Conservation (phyloP, 2,329 filamentous ascomycete genomes). For the Diaporthe amygdali region DNA sequence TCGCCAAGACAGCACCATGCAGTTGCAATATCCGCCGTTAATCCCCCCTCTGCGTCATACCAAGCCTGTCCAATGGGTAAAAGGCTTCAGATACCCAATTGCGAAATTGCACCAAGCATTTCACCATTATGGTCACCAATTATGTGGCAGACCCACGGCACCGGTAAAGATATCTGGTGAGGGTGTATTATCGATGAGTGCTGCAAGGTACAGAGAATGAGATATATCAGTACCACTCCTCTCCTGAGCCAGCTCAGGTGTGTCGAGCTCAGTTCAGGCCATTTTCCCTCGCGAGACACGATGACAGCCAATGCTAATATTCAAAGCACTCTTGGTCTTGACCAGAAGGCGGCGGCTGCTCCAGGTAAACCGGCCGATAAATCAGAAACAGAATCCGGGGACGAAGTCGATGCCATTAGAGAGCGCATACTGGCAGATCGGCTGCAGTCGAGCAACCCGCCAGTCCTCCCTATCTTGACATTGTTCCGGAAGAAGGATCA, state of each 20-base stretch:
- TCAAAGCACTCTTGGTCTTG: not conserved
- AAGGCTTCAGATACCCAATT: not conserved
- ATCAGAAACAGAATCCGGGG: not conserved
- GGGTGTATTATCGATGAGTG: not conserved
- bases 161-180: not conserved
- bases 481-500: slow-evolving; percentile 11
- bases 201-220: not conserved
- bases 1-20: not conserved
- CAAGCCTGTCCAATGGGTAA: not conserved
- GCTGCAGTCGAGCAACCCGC: not conserved
- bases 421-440: not conserved
- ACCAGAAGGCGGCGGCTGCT: not conserved
- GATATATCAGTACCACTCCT: not conserved
- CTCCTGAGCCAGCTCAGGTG: not conserved
- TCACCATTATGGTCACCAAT: slow-evolving; percentile 2
- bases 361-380: not conserved
- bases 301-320: not conserved
- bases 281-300: not conserved
- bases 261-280: not conserved
- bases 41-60: not conserved
- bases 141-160: not conserved
- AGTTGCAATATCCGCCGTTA: not conserved
- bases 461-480: slow-evolving; percentile 4
- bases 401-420: not conserved
- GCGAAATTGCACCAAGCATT: not conserved